Base-by-base conservation (phyloP, 176 grass and related monocot species). In the Oryza meyeriana region DNA sequence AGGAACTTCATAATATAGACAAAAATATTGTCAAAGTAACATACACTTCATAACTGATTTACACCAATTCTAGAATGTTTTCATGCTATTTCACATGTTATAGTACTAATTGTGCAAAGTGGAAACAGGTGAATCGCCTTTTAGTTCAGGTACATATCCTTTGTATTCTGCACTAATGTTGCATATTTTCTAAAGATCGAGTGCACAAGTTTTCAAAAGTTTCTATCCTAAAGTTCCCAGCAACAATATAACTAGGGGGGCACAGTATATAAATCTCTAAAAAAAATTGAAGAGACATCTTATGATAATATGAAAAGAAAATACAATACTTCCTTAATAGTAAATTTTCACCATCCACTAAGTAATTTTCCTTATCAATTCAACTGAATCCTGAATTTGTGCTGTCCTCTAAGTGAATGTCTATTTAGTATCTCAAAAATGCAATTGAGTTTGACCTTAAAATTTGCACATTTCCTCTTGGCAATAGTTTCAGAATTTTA, bases 101-200 rank as follows among this genome's bases (percentile, higher is more conserved):
- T 52, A 71, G 74, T 71, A 72, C 32, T 26, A 62, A 38, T 32
- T 64, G 20, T 78, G 31, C 65, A 72, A 78, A 78, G 44, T 20
- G 41, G 32, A 64, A 76, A 76, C 16, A 36, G 22, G 25, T 48
- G 39, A 59, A 58, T 29, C 1, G 12, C 13, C 45, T 16, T 58
- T 88, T 25, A 73, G 33, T 69, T 55, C 16, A 4, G 33, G 9
- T n/a, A 55, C 20, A 55, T n/a, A 55, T 55, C 50, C 50, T 52
- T 6, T 55, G 1, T 55, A 55, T 8, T 6, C 2, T 45, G 47
- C 47, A 17, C 16, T 50, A 50, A 50, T 50, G 16, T 18, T 50
- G 47, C 16, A 18, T 18, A 50, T 50, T 50, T 50, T 50, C 22
- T 59, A n/a, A 59, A 59, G 20, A 59, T 59, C 6, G 20, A 24